Percentiles rank a stretch among this genome's conserved stretches.
Evolutionary conservation across 148 eudicot species (phyloP).

Genomic region (Cornus florida): DNA sequence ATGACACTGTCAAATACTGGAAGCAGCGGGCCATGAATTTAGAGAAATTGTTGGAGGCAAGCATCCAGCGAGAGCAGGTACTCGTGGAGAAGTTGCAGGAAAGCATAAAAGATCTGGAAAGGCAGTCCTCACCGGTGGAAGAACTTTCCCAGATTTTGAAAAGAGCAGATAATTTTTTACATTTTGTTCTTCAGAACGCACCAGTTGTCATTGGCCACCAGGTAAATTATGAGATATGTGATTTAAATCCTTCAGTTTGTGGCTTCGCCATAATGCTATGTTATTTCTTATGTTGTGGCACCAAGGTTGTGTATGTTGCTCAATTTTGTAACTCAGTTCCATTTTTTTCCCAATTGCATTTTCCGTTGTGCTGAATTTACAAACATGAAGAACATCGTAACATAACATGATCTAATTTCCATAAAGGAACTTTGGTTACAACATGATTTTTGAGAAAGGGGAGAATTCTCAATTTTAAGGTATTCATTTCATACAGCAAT

Average conservation of each 20-base stretch:
- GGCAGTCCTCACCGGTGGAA: constrained; percentile 80
- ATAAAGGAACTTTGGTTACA: neutral
- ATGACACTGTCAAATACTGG: constrained; percentile 73
- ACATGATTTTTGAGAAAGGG: neutral
- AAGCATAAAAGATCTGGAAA: constrained; percentile 69
- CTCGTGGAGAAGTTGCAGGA: constrained; percentile 65
- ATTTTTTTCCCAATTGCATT: neutral
- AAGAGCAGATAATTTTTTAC: constrained; percentile 88
- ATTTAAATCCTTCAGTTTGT: constrained; percentile 3
- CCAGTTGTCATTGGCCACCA: constrained; percentile 92
- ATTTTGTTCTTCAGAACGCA: constrained; percentile 90
- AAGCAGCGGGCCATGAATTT: constrained; percentile 59
- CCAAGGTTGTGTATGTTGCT: neutral
- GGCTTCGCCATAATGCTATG: neutral
- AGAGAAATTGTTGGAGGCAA: constrained; percentile 68
- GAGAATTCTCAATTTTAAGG: no score
- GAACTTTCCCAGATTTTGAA: constrained; percentile 78
- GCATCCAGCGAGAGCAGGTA: constrained; percentile 59
- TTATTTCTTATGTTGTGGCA: no score
- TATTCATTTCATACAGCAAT: no score
- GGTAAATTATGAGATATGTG: constrained; percentile 40
- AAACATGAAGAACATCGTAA: no score
- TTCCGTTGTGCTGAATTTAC: neutral
- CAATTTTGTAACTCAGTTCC: neutral
- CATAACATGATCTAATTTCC: neutral